Evolutionary conservation across 441 rosid species (phyloP).

Genomic region (Pelargonium fulgidum): DNA sequence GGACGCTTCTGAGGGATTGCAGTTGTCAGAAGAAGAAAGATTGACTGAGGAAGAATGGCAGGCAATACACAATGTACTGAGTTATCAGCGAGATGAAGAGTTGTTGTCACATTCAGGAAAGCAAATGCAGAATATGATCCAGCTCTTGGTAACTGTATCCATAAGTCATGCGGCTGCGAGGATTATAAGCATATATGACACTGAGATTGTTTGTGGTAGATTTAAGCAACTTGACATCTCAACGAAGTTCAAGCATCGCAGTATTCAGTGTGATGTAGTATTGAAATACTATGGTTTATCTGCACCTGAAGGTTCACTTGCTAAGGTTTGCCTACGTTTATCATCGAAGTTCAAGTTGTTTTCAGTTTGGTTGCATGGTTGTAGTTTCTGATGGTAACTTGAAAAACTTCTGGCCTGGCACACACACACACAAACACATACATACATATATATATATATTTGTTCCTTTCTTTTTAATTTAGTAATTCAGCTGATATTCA

Average conservation of each 20-base stretch:
- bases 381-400: neutral
- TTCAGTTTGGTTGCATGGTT: neutral
- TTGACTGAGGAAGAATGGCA: conserved; percentile 96
- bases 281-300: conserved; percentile 90
- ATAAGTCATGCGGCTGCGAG: conserved; percentile 83
- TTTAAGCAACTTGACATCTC: conserved; percentile 85
- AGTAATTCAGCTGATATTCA: neutral
- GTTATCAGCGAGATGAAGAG: conserved; percentile 86
- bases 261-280: conserved; percentile 67
- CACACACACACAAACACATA: too few species aligned
- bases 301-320: conserved; percentile 97
- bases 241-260: conserved; percentile 67
- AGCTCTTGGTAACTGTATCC: conserved; percentile 66
- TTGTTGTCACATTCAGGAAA: conserved; percentile 49
- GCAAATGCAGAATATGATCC: conserved; percentile 83
- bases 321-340: conserved; percentile 62
- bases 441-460: too few species aligned
- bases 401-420: neutral
- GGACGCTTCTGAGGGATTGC: conserved; percentile 45
- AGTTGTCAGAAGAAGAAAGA: conserved; percentile 54
- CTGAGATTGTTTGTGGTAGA: conserved; percentile 85
- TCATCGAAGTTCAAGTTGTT: conserved; percentile 13
- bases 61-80: conserved; percentile 81
- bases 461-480: neutral
- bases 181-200: conserved; percentile 57